Evolutionary conservation across 176 grass and related monocot species (phyloP).

Genomic region (Paspalum notatum): DNA sequence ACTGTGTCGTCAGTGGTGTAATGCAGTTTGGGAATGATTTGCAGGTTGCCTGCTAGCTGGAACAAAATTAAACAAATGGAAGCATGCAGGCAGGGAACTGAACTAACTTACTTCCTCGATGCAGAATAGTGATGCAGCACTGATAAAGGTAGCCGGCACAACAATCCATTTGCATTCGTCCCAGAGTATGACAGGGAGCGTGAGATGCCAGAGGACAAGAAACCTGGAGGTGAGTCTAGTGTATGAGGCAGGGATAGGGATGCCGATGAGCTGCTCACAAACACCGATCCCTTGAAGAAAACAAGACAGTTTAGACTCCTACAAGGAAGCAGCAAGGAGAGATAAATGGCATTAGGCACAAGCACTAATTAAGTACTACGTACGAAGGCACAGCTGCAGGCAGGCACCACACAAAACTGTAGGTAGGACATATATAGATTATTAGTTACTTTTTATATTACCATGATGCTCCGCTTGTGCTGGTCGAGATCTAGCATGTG

Average conservation of each 20-base stretch:
- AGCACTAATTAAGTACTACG: no score
- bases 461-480: conserved; percentile 65
- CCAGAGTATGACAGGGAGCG: conserved; percentile 92
- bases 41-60: no score
- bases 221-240: conserved; percentile 91
- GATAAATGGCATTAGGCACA: conserved; percentile 44
- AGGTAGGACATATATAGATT: no score
- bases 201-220: conserved; percentile 97
- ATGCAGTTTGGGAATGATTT: background rate
- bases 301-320: conserved; percentile 84
- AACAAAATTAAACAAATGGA: no score
- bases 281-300: conserved; percentile 89
- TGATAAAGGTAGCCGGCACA: conserved; percentile 92
- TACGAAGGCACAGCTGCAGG: no score
- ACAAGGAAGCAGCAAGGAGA: conserved; percentile 23
- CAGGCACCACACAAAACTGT: no score
- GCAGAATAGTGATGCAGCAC: conserved; percentile 92
- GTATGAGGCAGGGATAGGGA: conserved; percentile 86
- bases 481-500: conserved; percentile 73
- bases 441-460: no score
- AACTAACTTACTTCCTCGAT: conserved; percentile 99
- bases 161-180: conserved; percentile 95
- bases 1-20: background rate
- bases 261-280: conserved; percentile 82
- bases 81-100: no score